Evolutionary conservation across 176 grass and related monocot genomes (phyloP).

Genomic region (Ananas comosus): DNA sequence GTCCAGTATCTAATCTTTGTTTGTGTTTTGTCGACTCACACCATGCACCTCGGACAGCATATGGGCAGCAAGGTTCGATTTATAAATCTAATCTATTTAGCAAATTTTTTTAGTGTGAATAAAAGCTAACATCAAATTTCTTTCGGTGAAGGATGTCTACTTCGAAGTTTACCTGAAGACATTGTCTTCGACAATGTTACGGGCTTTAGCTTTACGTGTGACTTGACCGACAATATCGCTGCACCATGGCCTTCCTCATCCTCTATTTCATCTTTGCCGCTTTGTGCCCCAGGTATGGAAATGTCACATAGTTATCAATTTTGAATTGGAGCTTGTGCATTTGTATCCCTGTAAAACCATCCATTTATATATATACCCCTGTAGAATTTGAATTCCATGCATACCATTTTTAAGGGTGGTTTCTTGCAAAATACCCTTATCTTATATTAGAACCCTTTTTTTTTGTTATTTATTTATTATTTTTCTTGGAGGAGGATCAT

Average conservation of each 20-base stretch:
- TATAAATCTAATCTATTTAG: conserved; percentile 9
- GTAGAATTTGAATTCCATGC: too few relatives aligned
- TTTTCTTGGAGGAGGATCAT: background rate
- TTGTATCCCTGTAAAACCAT: background rate
- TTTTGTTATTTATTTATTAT: background rate
- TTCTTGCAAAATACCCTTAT: too few relatives aligned
- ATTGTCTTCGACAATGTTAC: conserved; percentile 78
- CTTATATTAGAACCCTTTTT: background rate
- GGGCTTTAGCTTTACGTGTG: conserved; percentile 89
- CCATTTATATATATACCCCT: too few relatives aligned
- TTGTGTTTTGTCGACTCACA: conserved; percentile 10
- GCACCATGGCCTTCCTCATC: conserved; percentile 97
- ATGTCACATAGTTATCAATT: background rate
- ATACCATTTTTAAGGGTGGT: too few relatives aligned
- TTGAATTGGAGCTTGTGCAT: background rate
- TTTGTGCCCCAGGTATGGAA: conserved; percentile 80
- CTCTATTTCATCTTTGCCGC: conserved; percentile 78
- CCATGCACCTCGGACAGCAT: conserved; percentile 45
- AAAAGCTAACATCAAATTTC: background rate
- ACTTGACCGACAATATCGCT: conserved; percentile 95
- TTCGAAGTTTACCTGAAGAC: conserved; percentile 85
- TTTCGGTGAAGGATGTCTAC: conserved; percentile 60
- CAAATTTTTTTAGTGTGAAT: background rate
- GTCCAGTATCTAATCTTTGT: conserved; percentile 34
- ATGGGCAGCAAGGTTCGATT: conserved; percentile 86